Base-by-base conservation (phyloP, 2,329 filamentous ascomycete genomes). In the Trichoderma sp. region DNA sequence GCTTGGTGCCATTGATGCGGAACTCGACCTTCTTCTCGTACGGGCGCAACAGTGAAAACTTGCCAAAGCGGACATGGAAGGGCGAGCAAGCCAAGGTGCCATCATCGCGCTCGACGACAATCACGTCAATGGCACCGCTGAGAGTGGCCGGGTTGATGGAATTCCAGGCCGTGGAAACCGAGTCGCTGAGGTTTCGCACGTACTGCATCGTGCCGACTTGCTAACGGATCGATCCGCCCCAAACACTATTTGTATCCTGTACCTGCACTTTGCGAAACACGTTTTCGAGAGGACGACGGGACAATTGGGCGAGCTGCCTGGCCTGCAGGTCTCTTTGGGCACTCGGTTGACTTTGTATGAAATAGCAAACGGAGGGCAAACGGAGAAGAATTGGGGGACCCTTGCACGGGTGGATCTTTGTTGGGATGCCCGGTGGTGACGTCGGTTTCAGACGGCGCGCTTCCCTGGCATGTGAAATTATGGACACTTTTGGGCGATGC, bases 1-100 rank as follows among this genome's bases (percentile, higher is more conserved):
- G 94, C 82, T 96, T 97, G 73, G 88, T 84, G 78, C 93, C 92
- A 86, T 99, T 99, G 87, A 99, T 95, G 77, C 88, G 89, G 84
- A 99, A 99, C 83, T 98, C 95, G 78, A 99, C 96, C 88, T 98
- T 99, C 84, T 99, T 99, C 83, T 99, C 96, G 73, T 91, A 98
- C 0, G 96, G 96, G 26, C 96, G 92, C 78, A 99, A 85, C 50
- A 99, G 87, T 73, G 95, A 97, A 85, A 98, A 98, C 84, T 99
- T 99, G 82, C 96, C 96, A 82, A 99, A 99, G 77, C 96, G 94
- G 75, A 99, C 96, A 82, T 99, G 96, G 82, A 99, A 99, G 64
- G 96, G 96, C 32, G 95, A 98, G 84, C 96, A 99, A 75, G 92
- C 91, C 71, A 98, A 87, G 53, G 85, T 86, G 84, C 93, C 96